These are phyloP conservation scores for Ramularia endophylla DNA, from an alignment of 2,329 filamentous ascomycete genomes.

Conservation along the genomic window DNA sequence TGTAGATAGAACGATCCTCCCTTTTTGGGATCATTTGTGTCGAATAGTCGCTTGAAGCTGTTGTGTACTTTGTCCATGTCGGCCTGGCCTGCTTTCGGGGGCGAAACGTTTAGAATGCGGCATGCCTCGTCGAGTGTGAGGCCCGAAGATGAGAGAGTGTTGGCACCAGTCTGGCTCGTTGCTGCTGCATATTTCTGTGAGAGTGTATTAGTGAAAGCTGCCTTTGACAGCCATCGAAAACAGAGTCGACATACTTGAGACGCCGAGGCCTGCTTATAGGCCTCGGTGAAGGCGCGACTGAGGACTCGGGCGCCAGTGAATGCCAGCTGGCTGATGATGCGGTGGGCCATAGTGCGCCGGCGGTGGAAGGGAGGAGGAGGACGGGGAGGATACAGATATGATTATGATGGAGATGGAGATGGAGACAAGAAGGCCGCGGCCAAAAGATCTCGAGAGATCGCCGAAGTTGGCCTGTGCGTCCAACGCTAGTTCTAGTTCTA, in stretches of 20 bases:
- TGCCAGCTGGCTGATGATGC: slow-evolving; percentile 89
- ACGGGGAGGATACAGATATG: too few species aligned
- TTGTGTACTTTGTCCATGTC: slow-evolving; percentile 75
- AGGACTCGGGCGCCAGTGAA: slow-evolving; percentile 86
- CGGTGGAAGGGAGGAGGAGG: too few species aligned
- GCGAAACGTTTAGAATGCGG: slow-evolving; percentile 93
- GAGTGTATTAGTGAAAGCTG: slow-evolving; percentile 51
- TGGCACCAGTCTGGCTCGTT: slow-evolving; percentile 33
- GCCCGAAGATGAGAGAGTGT: slow-evolving; percentile 58
- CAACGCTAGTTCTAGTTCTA: too few species aligned
- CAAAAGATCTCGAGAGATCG: too few species aligned
- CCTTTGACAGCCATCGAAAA: too few species aligned
- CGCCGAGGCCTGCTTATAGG: slow-evolving; percentile 90
- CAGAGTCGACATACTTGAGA: slow-evolving; percentile 40
- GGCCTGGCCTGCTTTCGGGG: slow-evolving; percentile 69
- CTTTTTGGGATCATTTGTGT: slow-evolving; percentile 89
- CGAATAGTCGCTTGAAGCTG: slow-evolving; percentile 91
- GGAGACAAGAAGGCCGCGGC: too few species aligned
- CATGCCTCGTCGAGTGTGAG: slow-evolving; percentile 95
- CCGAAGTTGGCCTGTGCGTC: too few species aligned
- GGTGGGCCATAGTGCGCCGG: slow-evolving; percentile 61
- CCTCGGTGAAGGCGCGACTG: slow-evolving; percentile 86
- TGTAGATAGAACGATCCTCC: slow-evolving; percentile 98
- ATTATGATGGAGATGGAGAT: too few species aligned
- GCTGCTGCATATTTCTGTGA: slow-evolving; percentile 31